Percentiles rank a stretch among this genome's conserved stretches.
These are phyloP conservation scores for Halophytophthora batemanensis DNA, from an alignment of 352 stramenopile genomes.

Conservation along the genomic window DNA sequence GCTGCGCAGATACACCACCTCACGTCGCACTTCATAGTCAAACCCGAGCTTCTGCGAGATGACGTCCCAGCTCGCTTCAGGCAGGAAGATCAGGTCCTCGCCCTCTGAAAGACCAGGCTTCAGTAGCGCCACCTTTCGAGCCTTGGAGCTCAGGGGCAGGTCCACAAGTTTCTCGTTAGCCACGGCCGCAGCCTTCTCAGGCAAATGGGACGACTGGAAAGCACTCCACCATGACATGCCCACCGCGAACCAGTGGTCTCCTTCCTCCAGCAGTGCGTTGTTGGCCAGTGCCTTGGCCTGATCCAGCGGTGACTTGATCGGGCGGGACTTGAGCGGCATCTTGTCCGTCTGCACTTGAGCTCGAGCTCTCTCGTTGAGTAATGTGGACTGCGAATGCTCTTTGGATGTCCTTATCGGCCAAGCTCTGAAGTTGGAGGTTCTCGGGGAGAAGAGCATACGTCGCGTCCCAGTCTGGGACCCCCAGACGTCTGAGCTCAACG, in stretches of 20 bases:
- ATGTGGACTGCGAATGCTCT: no score
- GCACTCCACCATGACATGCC: slow-evolving; percentile 17
- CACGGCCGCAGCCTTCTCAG: slow-evolving; percentile 8
- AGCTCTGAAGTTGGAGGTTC: no score
- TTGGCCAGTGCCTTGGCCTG: slow-evolving; percentile 4
- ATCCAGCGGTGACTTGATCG: slow-evolving; percentile 5
- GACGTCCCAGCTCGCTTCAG: slow-evolving; percentile 10
- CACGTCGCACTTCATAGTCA: slow-evolving; percentile 21
- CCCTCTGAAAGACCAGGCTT: slow-evolving; percentile 18
- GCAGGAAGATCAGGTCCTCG: slow-evolving; percentile 19
- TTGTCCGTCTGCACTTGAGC: no score
- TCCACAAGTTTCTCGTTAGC: slow-evolving; percentile 21
- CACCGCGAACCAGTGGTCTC: slow-evolving; percentile 18
- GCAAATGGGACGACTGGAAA: slow-evolving; percentile 8
- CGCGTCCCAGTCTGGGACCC: no score
- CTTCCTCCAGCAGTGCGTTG: slow-evolving; percentile 14
- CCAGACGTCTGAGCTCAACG: no score
- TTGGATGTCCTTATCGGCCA: no score
- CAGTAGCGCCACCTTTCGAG: slow-evolving; percentile 14
- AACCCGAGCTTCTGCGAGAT: slow-evolving; percentile 11
- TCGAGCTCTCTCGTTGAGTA: no score
- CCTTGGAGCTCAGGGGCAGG: slow-evolving; percentile 12
- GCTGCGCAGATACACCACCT: slow-evolving; percentile 18
- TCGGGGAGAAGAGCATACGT: no score
- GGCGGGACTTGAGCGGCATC: neutral